phyloP scores from a whole-genome alignment of 2,329 filamentous ascomycete species.

The Erysiphe pulchra region DNA sequence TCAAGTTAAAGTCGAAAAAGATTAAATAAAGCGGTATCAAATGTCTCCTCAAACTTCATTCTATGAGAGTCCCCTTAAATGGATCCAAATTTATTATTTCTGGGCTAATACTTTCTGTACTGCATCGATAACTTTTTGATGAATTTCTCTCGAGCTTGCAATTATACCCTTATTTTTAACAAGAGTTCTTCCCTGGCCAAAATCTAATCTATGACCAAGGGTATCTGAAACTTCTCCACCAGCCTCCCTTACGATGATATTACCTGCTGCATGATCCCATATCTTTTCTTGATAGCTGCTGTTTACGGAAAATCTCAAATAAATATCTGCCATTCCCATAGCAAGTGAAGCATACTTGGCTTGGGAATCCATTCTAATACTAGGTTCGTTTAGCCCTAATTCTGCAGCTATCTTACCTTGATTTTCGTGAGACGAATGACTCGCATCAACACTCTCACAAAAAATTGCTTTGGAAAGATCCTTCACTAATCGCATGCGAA shows the following conservation, averaged over 20 bases:
- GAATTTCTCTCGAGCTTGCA: conserved; percentile 55
- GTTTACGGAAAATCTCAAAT: conserved; percentile 65
- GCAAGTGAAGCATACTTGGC: conserved; percentile 95
- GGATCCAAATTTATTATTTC: conserved; percentile 10
- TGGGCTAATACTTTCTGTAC: conserved; percentile 52
- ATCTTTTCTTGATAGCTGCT: conserved; percentile 95
- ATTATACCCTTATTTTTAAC: conserved; percentile 83
- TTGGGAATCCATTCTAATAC: conserved; percentile 90
- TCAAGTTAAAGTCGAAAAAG: conserved; percentile 96
- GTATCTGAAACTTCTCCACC: conserved; percentile 83
- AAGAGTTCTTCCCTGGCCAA: conserved; percentile 63
- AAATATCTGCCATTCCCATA: conserved; percentile 79
- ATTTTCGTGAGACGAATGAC: conserved; percentile 72
- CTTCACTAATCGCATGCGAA: conserved; percentile 53
- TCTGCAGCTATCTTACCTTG: conserved; percentile 62
- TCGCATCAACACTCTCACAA: conserved; percentile 89
- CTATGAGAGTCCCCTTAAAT: too few relatives aligned
- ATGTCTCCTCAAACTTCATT: too few relatives aligned
- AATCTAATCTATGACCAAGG: conserved; percentile 62
- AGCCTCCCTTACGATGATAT: conserved; percentile 80
- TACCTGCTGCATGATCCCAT: conserved; percentile 94
- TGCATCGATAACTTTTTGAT: conserved; percentile 49
- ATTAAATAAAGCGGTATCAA: conserved; percentile 37
- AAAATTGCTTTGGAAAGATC: conserved; percentile 66
- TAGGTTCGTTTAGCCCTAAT: conserved; percentile 69